phyloP scores from a whole-genome alignment of 179 eudicot genomes.

The Silene noctiflora region DNA sequence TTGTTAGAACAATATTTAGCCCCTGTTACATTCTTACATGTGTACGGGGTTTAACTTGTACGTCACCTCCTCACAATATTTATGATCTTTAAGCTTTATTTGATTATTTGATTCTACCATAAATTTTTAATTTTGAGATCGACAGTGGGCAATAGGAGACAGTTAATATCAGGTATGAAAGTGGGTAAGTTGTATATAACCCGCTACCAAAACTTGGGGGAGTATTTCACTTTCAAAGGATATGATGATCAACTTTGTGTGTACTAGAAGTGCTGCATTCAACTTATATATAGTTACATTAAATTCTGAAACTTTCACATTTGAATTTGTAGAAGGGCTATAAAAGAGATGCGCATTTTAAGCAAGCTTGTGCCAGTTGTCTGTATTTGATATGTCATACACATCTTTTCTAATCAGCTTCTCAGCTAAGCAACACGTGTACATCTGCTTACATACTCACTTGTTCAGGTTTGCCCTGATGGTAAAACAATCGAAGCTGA shows the following conservation, averaged over 20 bases:
- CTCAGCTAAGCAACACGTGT: not conserved
- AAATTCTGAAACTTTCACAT: no score
- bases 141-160: not conserved
- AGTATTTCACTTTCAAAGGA: not conserved
- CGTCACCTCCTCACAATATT: not conserved
- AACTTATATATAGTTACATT: not conserved
- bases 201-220: no score
- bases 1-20: no score
- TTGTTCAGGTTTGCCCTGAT: constrained; percentile 83
- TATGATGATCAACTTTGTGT: not conserved
- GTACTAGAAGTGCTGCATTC: not conserved
- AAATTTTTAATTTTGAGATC: not conserved
- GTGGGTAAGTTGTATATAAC: no score
- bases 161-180: no score
- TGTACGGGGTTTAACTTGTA: not conserved
- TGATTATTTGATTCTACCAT: not conserved
- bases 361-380: no score
- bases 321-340: no score
- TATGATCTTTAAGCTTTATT: not conserved
- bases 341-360: no score
- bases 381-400: no score
- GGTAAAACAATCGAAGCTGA: constrained; percentile 99
- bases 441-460: constrained; percentile 16
- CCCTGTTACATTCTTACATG: not conserved
- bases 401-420: not conserved